Conservation (phyloP, 495 filamentous ascomycete species). For the Xylaria grammica region DNA sequence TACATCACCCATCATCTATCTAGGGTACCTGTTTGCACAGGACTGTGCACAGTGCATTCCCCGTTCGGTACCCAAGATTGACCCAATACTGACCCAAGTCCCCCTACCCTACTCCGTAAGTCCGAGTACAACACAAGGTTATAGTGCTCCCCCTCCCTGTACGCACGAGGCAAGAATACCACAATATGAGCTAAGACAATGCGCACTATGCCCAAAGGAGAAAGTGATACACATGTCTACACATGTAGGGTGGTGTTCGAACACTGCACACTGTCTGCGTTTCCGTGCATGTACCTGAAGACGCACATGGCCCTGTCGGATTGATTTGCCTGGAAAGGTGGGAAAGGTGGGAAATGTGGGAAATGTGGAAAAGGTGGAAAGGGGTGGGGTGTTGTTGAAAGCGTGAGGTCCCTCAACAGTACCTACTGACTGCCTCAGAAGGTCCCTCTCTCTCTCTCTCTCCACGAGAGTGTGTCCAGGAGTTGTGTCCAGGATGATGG, state of each 20-base stretch:
- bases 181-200: conserved; percentile 13
- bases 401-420: too few species aligned
- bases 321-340: conserved; percentile 19
- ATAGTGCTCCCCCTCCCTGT: neutral
- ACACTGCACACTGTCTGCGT: conserved; percentile 7
- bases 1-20: too few species aligned
- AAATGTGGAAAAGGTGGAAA: neutral
- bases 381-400: neutral
- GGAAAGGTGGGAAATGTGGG: neutral
- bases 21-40: neutral
- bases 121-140: conserved; percentile 4
- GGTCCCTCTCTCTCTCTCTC: too few species aligned
- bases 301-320: conserved; percentile 25
- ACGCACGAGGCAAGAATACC: conserved; percentile 15
- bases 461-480: too few species aligned
- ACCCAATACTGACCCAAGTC: too few species aligned
- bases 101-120: conserved; percentile 7
- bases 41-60: too few species aligned
- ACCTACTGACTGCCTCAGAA: too few species aligned
- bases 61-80: too few species aligned
- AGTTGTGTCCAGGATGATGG: too few species aligned
- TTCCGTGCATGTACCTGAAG: conserved; percentile 16
- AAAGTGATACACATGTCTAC: conserved; percentile 14
- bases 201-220: conserved; percentile 14
- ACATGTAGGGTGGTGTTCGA: neutral